Conservation (phyloP, 2,329 filamentous ascomycete species). For the Scleromitrula shiraiana region DNA sequence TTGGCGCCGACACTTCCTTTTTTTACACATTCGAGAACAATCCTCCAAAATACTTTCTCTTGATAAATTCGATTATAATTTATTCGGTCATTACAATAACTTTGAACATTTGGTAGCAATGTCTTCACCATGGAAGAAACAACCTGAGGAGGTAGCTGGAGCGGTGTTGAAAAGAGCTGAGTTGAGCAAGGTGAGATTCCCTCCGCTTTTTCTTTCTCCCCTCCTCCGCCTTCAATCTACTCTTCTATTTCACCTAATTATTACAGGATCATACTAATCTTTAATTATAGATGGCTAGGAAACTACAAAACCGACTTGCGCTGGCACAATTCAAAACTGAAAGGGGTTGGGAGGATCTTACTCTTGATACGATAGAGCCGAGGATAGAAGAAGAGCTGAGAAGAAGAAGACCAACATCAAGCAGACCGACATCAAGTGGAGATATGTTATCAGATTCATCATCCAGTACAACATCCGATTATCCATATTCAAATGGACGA, state of each 20-base stretch:
- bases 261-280: slow-evolving; percentile 15
- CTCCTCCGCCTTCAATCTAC: slow-evolving; percentile 5
- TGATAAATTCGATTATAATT: neutral
- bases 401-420: slow-evolving; percentile 49
- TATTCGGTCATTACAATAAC: neutral
- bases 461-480: slow-evolving; percentile 66
- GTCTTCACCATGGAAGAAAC: slow-evolving; percentile 55
- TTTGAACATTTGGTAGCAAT: slow-evolving; percentile 30
- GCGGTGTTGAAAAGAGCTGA: slow-evolving; percentile 65
- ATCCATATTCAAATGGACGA: slow-evolving; percentile 54
- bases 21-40: slow-evolving; percentile 2
- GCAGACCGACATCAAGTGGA: slow-evolving; percentile 53
- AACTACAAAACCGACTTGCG: slow-evolving; percentile 86
- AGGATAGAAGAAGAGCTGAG: slow-evolving; percentile 73
- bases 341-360: slow-evolving; percentile 88
- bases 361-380: slow-evolving; percentile 77
- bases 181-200: slow-evolving; percentile 69
- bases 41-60: neutral
- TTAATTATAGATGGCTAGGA: slow-evolving; percentile 74
- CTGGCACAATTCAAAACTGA: slow-evolving; percentile 96
- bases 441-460: slow-evolving; percentile 83
- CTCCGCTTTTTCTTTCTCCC: too few species aligned
- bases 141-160: slow-evolving; percentile 57
- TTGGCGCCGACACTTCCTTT: slow-evolving; percentile 15
- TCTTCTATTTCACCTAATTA: too few species aligned